Base-by-base conservation (phyloP, 2,329 filamentous ascomycete species). In the Xylaria sp. region DNA sequence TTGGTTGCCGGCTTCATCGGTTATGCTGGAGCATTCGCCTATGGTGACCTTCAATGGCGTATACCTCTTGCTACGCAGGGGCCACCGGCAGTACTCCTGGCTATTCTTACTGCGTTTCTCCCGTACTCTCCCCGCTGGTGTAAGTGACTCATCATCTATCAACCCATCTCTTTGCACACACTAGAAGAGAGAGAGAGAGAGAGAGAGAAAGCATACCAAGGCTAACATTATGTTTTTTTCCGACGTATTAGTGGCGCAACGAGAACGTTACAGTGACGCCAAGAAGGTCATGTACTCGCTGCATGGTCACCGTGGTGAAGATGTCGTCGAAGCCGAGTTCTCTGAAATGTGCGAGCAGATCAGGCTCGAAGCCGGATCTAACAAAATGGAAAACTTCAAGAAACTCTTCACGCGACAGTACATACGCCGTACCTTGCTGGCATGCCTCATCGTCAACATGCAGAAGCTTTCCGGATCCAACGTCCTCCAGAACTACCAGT, bases 1-100 rank as follows among this genome's bases (percentile, higher is more conserved):
- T 78, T 81, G 67, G 60, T 74, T 10, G 81, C 80, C 1, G 79
- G 79, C 57, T 83, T 81, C 80, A 78, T 83, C 53, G 81, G 81
- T 2, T 82, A 80, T 63, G 78, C 75, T 2, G 76, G 81, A 9
- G 75, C 75, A 0, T 81, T 77, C 61, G 76, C 75, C 0, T 23
- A 66, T 9, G 77, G 77, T 0, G 71, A 78, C 51, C 50, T 70
- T 0, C 76, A 79, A 57, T 82, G 80, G 79, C 73, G 78, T 0
- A 75, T 81, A 10, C 78, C 78, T 6, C 73, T 81, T 3, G 79
- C 76, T 6, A 75, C 77, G 32, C 79, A 82, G 65, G 72, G 75
- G 1, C 75, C 79, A 0, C 65, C 72, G 0, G 72, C 77, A 0
- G 10, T 74, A 5, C 53, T 73, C 6, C 66, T 77, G 4, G 55